Evolutionary conservation across 1,284 basidiomycete genomes (phyloP).

Genomic region (Marasmius sp.): DNA sequence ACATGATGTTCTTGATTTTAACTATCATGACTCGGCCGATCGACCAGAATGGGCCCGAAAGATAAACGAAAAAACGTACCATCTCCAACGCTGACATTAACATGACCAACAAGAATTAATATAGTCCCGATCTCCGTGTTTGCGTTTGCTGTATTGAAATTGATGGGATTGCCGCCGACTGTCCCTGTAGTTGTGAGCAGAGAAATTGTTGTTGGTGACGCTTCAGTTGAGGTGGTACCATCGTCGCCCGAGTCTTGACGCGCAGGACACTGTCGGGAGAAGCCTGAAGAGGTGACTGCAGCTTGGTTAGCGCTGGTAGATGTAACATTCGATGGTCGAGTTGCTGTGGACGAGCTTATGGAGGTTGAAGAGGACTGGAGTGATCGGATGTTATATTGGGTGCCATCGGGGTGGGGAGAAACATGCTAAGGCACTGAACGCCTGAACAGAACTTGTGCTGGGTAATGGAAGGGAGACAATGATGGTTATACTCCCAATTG

Average conservation of each 20-base stretch:
- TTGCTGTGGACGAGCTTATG: conserved; percentile 10
- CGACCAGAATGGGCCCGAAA: not conserved
- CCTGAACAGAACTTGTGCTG: conserved; percentile 18
- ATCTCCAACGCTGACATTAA: conserved; percentile 18
- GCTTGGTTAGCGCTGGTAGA: conserved; percentile 13
- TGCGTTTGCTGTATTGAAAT: conserved; percentile 13
- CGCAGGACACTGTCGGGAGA: conserved; percentile 14
- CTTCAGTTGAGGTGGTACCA: not conserved
- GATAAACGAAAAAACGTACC: conserved; percentile 6
- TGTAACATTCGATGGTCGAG: conserved; percentile 4
- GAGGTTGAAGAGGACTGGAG: conserved; percentile 15
- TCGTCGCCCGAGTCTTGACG: conserved; percentile 10
- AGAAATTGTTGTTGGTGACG: conserved; percentile 10
- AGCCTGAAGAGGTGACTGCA: conserved; percentile 1
- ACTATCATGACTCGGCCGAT: conserved; percentile 7
- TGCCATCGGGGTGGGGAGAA: not conserved
- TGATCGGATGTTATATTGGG: conserved; percentile 6
- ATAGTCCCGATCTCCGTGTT: conserved; percentile 20
- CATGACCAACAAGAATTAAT: conserved; percentile 18
- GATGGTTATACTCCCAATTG: no score
- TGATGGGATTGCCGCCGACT: conserved; percentile 15
- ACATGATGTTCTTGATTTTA: conserved; percentile 16
- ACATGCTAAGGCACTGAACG: conserved; percentile 19
- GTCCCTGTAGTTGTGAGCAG: conserved; percentile 13
- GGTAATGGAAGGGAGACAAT: no score